phyloP scores from a whole-genome alignment of 1,284 basidiomycete genomes.

The Trichosporon inkin region DNA sequence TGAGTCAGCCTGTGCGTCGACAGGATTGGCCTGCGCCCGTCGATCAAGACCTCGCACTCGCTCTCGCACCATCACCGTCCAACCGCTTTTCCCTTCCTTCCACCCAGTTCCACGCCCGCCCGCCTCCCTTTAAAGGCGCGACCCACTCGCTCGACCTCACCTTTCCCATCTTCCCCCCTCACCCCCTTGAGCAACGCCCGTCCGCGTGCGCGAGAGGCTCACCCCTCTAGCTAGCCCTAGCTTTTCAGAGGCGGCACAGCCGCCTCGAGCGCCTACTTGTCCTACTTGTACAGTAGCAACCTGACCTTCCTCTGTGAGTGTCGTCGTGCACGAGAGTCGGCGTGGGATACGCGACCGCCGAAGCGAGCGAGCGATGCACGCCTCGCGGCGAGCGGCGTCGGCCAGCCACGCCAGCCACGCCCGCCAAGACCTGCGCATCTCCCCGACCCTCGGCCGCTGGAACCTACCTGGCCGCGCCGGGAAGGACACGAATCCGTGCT shows the following conservation, averaged over 20 bases:
- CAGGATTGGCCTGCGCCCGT: background rate
- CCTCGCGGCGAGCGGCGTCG: no score
- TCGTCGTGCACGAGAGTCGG: no score
- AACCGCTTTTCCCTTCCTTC: slow-evolving; percentile 2
- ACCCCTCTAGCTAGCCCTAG: background rate
- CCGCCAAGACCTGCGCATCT: no score
- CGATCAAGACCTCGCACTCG: slow-evolving; percentile 3
- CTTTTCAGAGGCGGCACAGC: slow-evolving; percentile 14
- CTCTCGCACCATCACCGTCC: background rate
- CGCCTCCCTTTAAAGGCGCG: background rate
- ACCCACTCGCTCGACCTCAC: background rate
- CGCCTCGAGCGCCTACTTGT: slow-evolving; percentile 1
- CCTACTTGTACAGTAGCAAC: background rate
- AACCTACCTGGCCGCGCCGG: no score
- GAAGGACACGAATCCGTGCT: no score
- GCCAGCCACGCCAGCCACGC: no score
- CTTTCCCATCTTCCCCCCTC: background rate
- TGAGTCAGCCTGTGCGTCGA: background rate
- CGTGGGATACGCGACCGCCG: no score
- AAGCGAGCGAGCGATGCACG: no score
- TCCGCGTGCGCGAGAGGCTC: background rate
- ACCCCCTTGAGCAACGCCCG: background rate
- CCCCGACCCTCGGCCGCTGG: no score
- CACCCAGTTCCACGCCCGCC: background rate
- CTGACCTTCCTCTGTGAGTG: background rate